Percentiles rank a stretch among this genome's conserved stretches.
Conservation (phyloP, 345 rosid species). For the Populus nigra region DNA sequence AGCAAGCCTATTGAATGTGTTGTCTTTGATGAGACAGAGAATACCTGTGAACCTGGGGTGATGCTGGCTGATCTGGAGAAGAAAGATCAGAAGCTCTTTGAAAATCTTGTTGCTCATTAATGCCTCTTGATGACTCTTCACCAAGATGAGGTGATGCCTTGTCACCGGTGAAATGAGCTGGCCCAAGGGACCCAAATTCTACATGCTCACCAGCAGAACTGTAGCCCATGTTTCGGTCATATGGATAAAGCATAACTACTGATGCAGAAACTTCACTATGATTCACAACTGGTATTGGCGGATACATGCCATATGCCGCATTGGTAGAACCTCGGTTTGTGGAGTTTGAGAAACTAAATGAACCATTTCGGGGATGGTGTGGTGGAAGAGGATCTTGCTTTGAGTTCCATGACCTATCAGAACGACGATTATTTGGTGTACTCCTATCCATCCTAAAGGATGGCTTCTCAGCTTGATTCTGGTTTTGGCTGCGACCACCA, state of each 20-base stretch:
- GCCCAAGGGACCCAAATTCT: slow-evolving; percentile 22
- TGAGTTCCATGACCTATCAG: slow-evolving; percentile 61
- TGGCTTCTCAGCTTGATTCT: slow-evolving; percentile 56
- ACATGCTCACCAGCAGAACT: slow-evolving; percentile 17
- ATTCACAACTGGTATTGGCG: slow-evolving; percentile 4
- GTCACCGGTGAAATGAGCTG: slow-evolving; percentile 2
- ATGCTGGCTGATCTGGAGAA: slow-evolving; percentile 16
- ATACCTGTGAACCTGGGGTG: slow-evolving; percentile 10
- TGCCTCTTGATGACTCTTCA: neutral
- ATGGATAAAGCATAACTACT: slow-evolving; percentile 18
- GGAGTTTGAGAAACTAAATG: slow-evolving; percentile 41
- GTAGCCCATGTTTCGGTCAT: slow-evolving; percentile 12
- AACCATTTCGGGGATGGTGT: slow-evolving; percentile 55
- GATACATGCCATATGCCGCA: slow-evolving; percentile 6
- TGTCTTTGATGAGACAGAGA: neutral
- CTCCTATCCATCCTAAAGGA: slow-evolving; percentile 48
- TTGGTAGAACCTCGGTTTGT: slow-evolving; percentile 30
- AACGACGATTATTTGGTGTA: slow-evolving; percentile 41
- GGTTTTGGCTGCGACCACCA: slow-evolving; percentile 57
- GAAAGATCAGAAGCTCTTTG: slow-evolving; percentile 1
- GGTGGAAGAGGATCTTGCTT: slow-evolving; percentile 52
- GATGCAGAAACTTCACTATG: slow-evolving; percentile 7
- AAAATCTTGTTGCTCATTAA: neutral
- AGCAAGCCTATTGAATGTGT: neutral
- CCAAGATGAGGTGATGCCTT: neutral